Evolutionary conservation across 202 grass and related monocot species (phyloP).

Genomic region (Setaria viridis): DNA sequence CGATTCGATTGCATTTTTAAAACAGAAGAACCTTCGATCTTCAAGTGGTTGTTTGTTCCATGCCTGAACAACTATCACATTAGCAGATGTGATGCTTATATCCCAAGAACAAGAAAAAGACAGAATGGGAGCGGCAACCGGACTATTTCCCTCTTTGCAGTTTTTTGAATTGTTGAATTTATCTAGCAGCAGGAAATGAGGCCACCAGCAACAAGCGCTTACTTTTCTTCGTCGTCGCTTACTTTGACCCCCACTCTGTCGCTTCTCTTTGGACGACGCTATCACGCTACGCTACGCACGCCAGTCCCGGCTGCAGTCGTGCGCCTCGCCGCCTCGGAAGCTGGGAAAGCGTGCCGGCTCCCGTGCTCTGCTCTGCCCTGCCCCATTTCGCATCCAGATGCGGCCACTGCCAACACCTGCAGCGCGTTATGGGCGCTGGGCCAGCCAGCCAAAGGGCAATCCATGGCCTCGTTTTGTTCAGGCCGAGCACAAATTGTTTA

Average conservation of each 20-base stretch:
- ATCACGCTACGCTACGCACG: not conserved
- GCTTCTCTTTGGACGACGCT: not conserved
- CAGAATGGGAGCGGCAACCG: not conserved
- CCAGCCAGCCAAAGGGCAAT: not conserved
- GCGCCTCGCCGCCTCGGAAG: conserved; percentile 16
- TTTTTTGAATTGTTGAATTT: not conserved
- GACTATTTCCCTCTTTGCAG: not conserved
- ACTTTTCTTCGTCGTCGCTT: not conserved
- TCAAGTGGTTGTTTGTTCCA: not conserved
- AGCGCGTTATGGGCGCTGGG: not conserved
- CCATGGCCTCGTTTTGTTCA: not conserved
- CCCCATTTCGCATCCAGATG: conserved; percentile 14
- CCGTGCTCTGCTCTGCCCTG: not conserved
- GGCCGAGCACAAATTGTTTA: not conserved
- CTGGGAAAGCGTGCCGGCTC: not conserved
- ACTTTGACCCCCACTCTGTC: not conserved
- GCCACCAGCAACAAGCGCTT: not conserved
- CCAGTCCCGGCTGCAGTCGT: not conserved
- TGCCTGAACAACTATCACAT: not conserved
- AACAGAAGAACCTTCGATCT: not conserved
- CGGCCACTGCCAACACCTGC: conserved; percentile 2
- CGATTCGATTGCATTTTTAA: not conserved
- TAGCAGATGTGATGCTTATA: not conserved
- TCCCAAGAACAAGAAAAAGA: not conserved
- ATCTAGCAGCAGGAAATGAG: not conserved